Evolutionary conservation across 352 stramenopile species (phyloP), one percentile per base, ranked within the genome.

Genomic region (Phytophthora ramorum): DNA sequence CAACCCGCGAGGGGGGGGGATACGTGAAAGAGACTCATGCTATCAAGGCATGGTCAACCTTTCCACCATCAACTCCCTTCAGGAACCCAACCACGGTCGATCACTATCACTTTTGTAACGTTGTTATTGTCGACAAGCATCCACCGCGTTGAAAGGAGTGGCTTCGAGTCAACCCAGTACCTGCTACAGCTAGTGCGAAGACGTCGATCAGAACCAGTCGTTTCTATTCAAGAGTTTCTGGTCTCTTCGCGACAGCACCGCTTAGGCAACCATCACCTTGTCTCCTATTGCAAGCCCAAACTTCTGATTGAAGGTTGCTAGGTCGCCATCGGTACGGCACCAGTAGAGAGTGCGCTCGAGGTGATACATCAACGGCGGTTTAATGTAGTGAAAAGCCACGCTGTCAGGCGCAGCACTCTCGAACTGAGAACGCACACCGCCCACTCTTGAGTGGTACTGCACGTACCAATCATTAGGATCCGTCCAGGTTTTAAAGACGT

Each of bases 371-470:
- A 90, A 55, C 9, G 54, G 49, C 2, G 81, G 81, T 26, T 59
- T 76, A 13, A 91, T 58, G 57, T 94, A 94, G 69, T 92, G 83
- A 53, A 91, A 92, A 8, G 80, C 81, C 32, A 94, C 69, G 30
- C 66, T 85, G 55, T 94, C 85, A 0, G 83, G 72, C 9, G 83
- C 80, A 22, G 74, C 84, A 34, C 76, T 87, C 7, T 85, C 76
- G 0, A 68, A 44, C 12, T 68, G 52, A 37, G 57, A 75, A 6
- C 74, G 70, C 46, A 93, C 66, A 30, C 83, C 85, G 24, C 85
- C 85, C 16, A 93, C 75, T 14, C 63, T 72, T 28, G 66, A 32
- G 61, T 93, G 85, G 51, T 91, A 93, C 45, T 78, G 54, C 8
- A 78, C 64, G 41, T 86, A 90, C 83, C 83, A 93, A 58, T 81